These are phyloP conservation scores for Naganishia liquefaciens DNA, from an alignment of 1,284 basidiomycete species.

Conservation along the genomic window DNA sequence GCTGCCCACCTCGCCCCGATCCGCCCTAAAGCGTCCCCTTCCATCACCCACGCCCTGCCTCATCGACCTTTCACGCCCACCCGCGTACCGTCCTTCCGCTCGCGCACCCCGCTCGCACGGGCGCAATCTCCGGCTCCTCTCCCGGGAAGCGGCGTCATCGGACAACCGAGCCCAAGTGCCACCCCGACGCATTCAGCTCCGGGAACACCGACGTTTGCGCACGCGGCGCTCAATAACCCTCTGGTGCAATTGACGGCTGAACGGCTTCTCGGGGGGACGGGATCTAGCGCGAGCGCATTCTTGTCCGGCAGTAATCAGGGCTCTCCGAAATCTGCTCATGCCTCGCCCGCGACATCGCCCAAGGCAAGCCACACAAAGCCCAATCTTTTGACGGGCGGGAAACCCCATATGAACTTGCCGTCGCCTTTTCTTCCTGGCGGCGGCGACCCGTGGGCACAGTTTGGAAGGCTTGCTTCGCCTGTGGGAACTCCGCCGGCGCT, in stretches of 20 bases:
- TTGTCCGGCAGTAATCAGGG: slow-evolving; percentile 11
- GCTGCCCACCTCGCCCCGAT: slow-evolving; percentile 47
- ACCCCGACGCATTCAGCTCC: slow-evolving; percentile 28
- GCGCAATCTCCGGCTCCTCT: slow-evolving; percentile 43
- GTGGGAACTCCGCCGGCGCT: slow-evolving; percentile 59
- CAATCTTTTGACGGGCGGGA: slow-evolving; percentile 64
- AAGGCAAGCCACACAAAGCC: slow-evolving; percentile 56
- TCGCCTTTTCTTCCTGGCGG: slow-evolving; percentile 10
- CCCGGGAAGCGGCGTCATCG: slow-evolving; percentile 29
- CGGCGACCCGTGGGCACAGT: slow-evolving; percentile 32
- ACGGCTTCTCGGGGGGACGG: slow-evolving; percentile 12
- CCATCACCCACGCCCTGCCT: slow-evolving; percentile 36
- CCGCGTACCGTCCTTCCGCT: slow-evolving; percentile 50
- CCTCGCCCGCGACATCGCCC: slow-evolving; percentile 42
- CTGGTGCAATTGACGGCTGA: slow-evolving; percentile 19
- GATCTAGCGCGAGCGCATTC: slow-evolving; percentile 18
- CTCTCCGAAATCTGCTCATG: slow-evolving; percentile 38
- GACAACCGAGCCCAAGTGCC: slow-evolving; percentile 25
- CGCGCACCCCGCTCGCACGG: slow-evolving; percentile 47
- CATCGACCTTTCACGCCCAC: slow-evolving; percentile 52
- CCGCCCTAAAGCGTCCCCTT: slow-evolving; percentile 43
- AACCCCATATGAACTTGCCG: slow-evolving; percentile 20
- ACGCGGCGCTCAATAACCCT: slow-evolving; percentile 2
- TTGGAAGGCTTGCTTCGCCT: slow-evolving; percentile 31
- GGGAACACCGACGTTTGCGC: slow-evolving; percentile 25